These are phyloP conservation scores for Pistacia atlantica DNA, from an alignment of 345 rosid genomes.

Conservation along the genomic window DNA sequence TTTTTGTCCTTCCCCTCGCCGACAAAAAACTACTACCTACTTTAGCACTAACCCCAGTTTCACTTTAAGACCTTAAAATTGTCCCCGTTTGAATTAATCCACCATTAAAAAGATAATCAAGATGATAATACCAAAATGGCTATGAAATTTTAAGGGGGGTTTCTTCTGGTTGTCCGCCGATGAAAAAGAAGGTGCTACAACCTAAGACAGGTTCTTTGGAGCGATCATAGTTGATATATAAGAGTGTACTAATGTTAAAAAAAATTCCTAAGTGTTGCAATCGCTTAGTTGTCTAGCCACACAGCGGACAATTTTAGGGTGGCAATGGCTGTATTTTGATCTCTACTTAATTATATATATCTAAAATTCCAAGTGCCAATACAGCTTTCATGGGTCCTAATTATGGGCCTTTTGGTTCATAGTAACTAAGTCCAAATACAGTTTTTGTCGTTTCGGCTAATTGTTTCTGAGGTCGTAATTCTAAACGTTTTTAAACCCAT, in stretches of 20 bases:
- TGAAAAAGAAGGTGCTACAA: not conserved
- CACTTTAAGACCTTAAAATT: too few species aligned
- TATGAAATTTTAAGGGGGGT: not conserved
- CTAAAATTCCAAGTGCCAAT: not conserved
- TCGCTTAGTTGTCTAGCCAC: not conserved
- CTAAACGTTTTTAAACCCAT: not conserved
- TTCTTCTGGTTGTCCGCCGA: constrained; percentile 6
- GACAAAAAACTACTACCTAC: not conserved
- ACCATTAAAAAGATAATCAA: too few species aligned
- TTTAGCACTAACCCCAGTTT: not conserved
- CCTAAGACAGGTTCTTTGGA: constrained; percentile 18
- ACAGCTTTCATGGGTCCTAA: constrained; percentile 6
- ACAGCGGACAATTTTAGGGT: constrained; percentile 18
- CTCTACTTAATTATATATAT: not conserved
- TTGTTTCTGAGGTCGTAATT: not conserved
- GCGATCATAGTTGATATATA: not conserved
- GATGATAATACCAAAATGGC: not conserved
- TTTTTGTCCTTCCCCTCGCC: not conserved
- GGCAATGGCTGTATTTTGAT: not conserved
- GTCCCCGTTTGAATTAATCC: too few species aligned
- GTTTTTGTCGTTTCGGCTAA: not conserved
- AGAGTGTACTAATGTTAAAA: not conserved
- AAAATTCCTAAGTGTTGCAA: constrained; percentile 3
- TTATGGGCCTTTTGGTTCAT: not conserved
- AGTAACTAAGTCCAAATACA: not conserved